These are phyloP conservation scores for Hypoxylon lienhwacheense DNA, from an alignment of 495 filamentous ascomycete species.

Conservation along the genomic window DNA sequence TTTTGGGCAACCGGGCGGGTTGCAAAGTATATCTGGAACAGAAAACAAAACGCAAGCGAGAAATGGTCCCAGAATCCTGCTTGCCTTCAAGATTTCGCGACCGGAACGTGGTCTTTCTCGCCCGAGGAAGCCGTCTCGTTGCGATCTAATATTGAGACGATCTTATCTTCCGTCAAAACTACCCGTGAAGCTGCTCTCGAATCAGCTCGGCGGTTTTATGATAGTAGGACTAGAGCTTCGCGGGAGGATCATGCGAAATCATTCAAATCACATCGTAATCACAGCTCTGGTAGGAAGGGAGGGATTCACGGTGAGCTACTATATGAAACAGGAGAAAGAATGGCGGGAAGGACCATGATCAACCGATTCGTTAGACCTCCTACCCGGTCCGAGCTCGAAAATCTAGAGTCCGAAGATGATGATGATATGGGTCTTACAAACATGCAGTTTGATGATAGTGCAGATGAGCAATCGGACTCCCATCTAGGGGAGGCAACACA, in stretches of 20 bases:
- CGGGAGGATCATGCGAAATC: neutral
- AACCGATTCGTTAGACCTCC: constrained; percentile 21
- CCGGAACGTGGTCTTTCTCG: constrained; percentile 31
- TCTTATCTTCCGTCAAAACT: constrained; percentile 28
- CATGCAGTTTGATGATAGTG: neutral
- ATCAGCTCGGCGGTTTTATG: neutral
- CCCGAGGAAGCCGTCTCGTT: constrained; percentile 13
- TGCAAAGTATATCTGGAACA: constrained; percentile 37
- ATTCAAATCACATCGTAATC: neutral
- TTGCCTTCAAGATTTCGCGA: constrained; percentile 31
- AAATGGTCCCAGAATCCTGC: constrained; percentile 30
- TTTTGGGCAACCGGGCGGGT: constrained; percentile 34
- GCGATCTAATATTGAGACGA: constrained; percentile 10
- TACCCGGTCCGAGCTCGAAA: constrained; percentile 17
- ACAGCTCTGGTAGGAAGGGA: neutral
- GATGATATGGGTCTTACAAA: constrained; percentile 7
- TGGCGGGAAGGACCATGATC: neutral
- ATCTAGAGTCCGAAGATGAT: constrained; percentile 19
- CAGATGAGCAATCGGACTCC: constrained; percentile 4
- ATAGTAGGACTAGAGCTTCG: neutral
- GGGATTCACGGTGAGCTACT: neutral
- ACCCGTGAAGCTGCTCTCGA: constrained; percentile 8
- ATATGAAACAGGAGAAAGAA: neutral
- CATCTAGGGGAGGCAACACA: neutral
- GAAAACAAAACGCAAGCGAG: constrained; percentile 26